Conservation (phyloP, 306 rosid species). For the Alnus rubra region DNA sequence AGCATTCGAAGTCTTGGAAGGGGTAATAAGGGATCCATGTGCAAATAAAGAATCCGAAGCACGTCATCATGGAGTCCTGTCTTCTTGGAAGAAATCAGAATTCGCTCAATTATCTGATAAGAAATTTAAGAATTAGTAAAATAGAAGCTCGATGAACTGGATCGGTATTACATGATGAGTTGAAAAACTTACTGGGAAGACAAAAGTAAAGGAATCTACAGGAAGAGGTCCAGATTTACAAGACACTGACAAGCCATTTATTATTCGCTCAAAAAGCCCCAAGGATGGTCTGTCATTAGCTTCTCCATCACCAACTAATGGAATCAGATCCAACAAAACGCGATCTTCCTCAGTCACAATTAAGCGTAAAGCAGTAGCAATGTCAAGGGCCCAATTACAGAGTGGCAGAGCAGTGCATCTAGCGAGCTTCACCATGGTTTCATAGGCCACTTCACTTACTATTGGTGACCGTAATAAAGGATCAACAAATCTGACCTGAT, state of each 20-base stretch:
- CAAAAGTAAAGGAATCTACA: slow-evolving; percentile 89
- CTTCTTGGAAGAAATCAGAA: slow-evolving; percentile 84
- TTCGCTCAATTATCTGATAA: slow-evolving; percentile 82
- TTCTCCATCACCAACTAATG: slow-evolving; percentile 56
- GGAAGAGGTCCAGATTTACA: slow-evolving; percentile 95
- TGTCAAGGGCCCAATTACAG: slow-evolving; percentile 89
- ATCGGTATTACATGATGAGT: slow-evolving; percentile 18
- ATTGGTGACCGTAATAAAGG: slow-evolving; percentile 82
- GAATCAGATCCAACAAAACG: slow-evolving; percentile 60
- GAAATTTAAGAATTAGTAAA: slow-evolving; percentile 31
- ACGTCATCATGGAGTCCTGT: slow-evolving; percentile 81
- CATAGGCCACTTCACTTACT: slow-evolving; percentile 85
- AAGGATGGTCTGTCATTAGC: slow-evolving; percentile 46
- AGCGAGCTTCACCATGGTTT: slow-evolving; percentile 80
- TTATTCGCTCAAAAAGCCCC: slow-evolving; percentile 76
- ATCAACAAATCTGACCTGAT: slow-evolving; percentile 83
- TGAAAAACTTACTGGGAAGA: slow-evolving; percentile 79
- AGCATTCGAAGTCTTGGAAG: slow-evolving; percentile 93
- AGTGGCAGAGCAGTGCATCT: slow-evolving; percentile 86
- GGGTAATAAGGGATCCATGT: slow-evolving; percentile 90
- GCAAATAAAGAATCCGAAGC: slow-evolving; percentile 79
- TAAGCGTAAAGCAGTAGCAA: slow-evolving; percentile 87
- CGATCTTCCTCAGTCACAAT: slow-evolving; percentile 69
- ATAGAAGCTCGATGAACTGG: slow-evolving; percentile 20
- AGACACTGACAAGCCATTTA: slow-evolving; percentile 72